Evolutionary conservation across 2,329 filamentous ascomycete genomes (phyloP), one percentile per base, ranked within the genome.

Genomic region (Fusarium verticillioides): DNA sequence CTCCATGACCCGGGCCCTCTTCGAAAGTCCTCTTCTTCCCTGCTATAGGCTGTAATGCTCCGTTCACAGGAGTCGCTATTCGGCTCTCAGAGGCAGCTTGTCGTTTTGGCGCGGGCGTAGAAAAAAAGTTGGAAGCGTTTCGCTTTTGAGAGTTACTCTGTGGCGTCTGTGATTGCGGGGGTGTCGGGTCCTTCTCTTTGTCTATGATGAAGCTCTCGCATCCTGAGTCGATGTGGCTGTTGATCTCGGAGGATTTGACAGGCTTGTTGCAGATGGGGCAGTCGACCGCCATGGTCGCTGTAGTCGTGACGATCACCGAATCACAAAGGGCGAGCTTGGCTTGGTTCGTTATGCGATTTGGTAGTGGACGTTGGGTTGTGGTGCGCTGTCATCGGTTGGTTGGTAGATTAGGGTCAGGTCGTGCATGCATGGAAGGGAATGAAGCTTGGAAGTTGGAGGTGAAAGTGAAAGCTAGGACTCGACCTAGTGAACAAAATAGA

Each of bases 221-320:
- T 73, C 89, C 89, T 36, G 94, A 96, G 84, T 98, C 96, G 79
- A 98, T 90, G 82, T 98, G 96, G 75, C 88, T 87, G 83, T 98
- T 98, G 86, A 98, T 98, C 75, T 92, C 89, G 78, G 85, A 84
- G 74, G 92, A 84, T 73, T 89, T 92, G 77, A 96, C 94, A 63
- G 87, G 85, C 77, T 93, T 92, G 79, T 89, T 87, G 85, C 95
- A 97, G 74, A 95, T 93, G 21, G 95, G 95, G 80, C 95, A 97
- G 77, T 90, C 88, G 75, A 97, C 93, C 79, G 81, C 78, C 81
- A 83, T 83, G 66, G 58, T 67, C 42, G 66, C 26, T 34, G 49
- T 43, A 34, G 9, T 28, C 40, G 30, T 42, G 36, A 46, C 63
- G 43, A 65, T 74, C 40, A 44, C 54, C 53, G 50, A 57, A 47